phyloP scores from a whole-genome alignment of 2,329 filamentous ascomycete species.

The Magnaporthiopsis rhizophila region DNA sequence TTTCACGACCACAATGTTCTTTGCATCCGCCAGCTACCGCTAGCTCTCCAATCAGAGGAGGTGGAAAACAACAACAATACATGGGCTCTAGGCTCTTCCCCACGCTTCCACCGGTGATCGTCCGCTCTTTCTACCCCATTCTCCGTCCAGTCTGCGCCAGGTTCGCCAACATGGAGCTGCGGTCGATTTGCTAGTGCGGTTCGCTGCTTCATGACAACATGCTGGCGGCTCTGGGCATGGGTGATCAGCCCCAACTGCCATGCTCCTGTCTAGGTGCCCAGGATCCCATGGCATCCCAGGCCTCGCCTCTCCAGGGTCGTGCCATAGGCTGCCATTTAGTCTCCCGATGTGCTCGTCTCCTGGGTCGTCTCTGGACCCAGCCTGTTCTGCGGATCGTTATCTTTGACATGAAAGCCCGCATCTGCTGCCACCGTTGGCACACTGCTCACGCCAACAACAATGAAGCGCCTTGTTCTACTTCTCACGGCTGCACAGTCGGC shows the following conservation, averaged over 20 bases:
- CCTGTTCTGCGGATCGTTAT: too few relatives aligned
- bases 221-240: too few relatives aligned
- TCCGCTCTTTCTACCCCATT: neutral
- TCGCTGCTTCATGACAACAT: neutral
- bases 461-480: neutral
- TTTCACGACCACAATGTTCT: too few relatives aligned
- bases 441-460: neutral
- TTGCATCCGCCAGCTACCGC: too few relatives aligned
- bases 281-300: neutral
- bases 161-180: neutral
- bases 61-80: neutral
- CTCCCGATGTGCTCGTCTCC: neutral
- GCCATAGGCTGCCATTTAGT: neutral
- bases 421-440: too few relatives aligned
- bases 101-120: neutral
- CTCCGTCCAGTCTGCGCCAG: neutral
- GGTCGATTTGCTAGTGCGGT: neutral
- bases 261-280: neutral
- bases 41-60: neutral
- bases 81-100: neutral
- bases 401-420: too few relatives aligned
- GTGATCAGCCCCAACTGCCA: neutral
- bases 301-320: neutral
- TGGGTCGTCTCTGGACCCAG: neutral
- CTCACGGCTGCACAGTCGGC: too few relatives aligned